A percentile compares a stretch with the other conserved stretches of the same genome.
Evolutionary conservation across 2,329 filamentous ascomycete genomes (phyloP).

Genomic region (Purpureocillium takamizusanense): DNA sequence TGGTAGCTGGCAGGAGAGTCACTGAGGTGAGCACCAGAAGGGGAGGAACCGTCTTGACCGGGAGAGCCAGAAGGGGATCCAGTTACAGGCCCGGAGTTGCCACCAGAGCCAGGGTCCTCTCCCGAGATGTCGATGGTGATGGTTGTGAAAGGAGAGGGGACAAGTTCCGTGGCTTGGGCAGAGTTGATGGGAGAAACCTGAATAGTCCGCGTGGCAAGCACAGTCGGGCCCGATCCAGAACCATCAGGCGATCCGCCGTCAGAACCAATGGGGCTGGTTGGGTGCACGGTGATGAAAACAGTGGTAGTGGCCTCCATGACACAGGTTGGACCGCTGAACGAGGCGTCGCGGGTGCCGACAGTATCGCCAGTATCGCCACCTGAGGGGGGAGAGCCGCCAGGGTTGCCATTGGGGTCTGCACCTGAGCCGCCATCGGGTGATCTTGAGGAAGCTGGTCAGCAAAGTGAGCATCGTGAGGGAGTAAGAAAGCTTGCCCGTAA

Average conservation of each 20-base stretch:
- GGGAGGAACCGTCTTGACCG: not conserved
- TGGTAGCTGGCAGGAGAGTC: constrained; percentile 6
- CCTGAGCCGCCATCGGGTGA: constrained; percentile 6
- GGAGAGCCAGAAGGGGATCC: constrained; percentile 5
- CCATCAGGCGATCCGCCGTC: not conserved
- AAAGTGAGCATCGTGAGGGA: not conserved
- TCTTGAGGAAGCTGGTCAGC: constrained; percentile 7
- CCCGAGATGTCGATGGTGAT: constrained; percentile 26
- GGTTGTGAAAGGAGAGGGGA: constrained; percentile 22
- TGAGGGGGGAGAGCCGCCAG: not conserved
- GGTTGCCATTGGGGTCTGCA: constrained; percentile 5
- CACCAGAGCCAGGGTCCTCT: constrained; percentile 6
- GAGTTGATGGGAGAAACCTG: constrained; percentile 14
- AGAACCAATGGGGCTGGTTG: constrained; percentile 16
- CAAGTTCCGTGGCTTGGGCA: constrained; percentile 7
- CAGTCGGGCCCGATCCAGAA: constrained; percentile 11
- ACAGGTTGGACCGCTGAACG: constrained; percentile 23
- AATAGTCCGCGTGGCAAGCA: constrained; percentile 16
- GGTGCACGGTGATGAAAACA: constrained; percentile 38
- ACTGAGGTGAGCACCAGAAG: no score
- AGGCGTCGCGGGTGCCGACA: constrained; percentile 3
- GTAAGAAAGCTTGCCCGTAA: constrained; percentile 20
- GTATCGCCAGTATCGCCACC: constrained; percentile 1
- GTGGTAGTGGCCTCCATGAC: constrained; percentile 29
- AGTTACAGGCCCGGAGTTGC: constrained; percentile 2